Base-by-base conservation (phyloP, 106 monocot genomes). In the Xerophyta viscosa region DNA sequence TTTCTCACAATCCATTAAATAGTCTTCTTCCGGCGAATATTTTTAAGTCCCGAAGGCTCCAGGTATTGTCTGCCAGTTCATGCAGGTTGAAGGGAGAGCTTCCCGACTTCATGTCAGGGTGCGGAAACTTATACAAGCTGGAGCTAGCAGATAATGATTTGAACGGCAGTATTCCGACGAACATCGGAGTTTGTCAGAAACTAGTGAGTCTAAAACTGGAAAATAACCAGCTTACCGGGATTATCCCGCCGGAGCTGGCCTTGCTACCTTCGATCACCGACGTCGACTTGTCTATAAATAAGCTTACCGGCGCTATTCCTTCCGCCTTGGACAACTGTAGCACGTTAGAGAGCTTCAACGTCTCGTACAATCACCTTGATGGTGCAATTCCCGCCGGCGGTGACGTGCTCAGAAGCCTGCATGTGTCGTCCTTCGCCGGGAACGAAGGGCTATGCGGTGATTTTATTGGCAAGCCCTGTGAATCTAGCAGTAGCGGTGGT, bases 301-400 rank as follows among this genome's bases (percentile, higher is more conserved):
- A 25, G n/a, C 78, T 94, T 14, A 57, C 24, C 37, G 93, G 93
- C 3, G 2, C 53, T 6, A 88, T 94, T 17, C 88, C 93, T 4
- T 44, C 64, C 23, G 69, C 33, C 36, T 84, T 94, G 45, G 77
- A 69, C 61, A 88, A 84, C 42, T 84, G 80, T 41, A 84, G 46
- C 44, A 94, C 93, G 4, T 41, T 94, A 20, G 93, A 94, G 39
- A 88, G 58, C 68, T 68, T 94, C 64, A 84, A 94, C 49, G 72
- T 94, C 18, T 94, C 93, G 6, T 84, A 60, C 72, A 94, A 94
- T 57, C 63, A 37, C 7, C 83, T 94, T n/a, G 13, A 44, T 12
- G 88, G 88, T 18, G 48, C 46, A 0, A 56, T 84, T 10, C 80
- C 79, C 0, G 56, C 63, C 47, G 37, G 62, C 12, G 64, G 57